A percentile compares a stretch with the other conserved stretches of the same genome.
Conservation (phyloP, 371 early-diverging fungal species). For the Chytridium lagenaria region DNA sequence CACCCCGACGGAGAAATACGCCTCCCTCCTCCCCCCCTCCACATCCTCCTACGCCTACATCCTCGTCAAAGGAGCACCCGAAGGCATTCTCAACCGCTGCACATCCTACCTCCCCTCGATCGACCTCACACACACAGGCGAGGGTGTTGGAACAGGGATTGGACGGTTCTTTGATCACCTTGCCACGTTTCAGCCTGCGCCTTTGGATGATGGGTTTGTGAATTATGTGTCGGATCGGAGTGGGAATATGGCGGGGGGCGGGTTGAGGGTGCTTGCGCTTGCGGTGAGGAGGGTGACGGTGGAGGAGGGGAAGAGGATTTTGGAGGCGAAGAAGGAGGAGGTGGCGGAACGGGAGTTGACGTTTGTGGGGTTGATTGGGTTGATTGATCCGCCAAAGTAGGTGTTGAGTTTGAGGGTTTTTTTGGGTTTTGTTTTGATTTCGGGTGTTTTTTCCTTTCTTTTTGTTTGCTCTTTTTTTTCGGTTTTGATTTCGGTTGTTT, state of each 20-base stretch:
- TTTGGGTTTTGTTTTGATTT: not conserved
- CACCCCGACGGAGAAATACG: not conserved
- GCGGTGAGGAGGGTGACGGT: slow-evolving; percentile 56
- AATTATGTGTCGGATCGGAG: slow-evolving; percentile 70
- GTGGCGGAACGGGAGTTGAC: slow-evolving; percentile 73
- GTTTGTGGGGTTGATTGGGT: slow-evolving; percentile 90
- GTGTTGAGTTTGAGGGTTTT: not conserved
- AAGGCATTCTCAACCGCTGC: slow-evolving; percentile 77
- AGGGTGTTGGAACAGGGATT: too few species aligned
- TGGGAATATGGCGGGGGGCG: slow-evolving; percentile 80
- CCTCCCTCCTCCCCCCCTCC: slow-evolving; percentile 14
- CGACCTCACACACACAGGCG: slow-evolving; percentile 25
- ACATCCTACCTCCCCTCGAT: slow-evolving; percentile 60
- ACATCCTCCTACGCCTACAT: slow-evolving; percentile 51
- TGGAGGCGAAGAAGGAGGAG: slow-evolving; percentile 58
- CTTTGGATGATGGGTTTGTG: slow-evolving; percentile 70
- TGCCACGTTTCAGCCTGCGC: slow-evolving; percentile 28
- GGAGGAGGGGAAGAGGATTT: slow-evolving; percentile 59
- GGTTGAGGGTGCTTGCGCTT: slow-evolving; percentile 81
- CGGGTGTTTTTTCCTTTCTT: not conserved
- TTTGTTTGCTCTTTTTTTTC: slow-evolving; percentile 11
- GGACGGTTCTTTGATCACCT: slow-evolving; percentile 37
- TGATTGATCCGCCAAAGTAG: slow-evolving; percentile 89
- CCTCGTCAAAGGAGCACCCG: slow-evolving; percentile 92
- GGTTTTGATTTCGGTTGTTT: too few species aligned